Evolutionary conservation across 257 asterid genomes (phyloP), one percentile per base, ranked within the genome.

Genomic region (Capsicum baccatum): DNA sequence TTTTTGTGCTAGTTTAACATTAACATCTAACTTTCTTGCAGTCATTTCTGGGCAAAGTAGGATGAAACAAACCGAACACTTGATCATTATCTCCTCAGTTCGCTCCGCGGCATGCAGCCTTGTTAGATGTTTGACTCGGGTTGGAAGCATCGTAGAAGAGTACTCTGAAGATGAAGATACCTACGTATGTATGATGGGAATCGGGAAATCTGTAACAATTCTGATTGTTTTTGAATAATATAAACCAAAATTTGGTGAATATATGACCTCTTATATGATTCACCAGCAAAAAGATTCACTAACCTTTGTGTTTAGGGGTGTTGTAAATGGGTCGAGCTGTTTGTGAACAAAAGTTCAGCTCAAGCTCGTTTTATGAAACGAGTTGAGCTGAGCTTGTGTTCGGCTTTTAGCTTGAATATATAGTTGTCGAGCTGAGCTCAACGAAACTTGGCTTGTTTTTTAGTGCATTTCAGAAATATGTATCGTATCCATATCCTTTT

Each of bases 21-120:
- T 19, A 14, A 66, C 54, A 58, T 8, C 63, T 67, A 50, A 15
- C 2, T 56, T 87, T 62, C 42, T 83, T 89, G 92, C 93, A 91
- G 97, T 89, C 97, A 42, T 91, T 94, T 89, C 93, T 91, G 60
- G 97, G 95, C 85, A 92, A 50, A 89, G 91, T 89, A 81, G 93
- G 94, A 87, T 91, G 95, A 93, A 26, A 26, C n/a, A 4, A 68
- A 81, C 44, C 12, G 4, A 26, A 13, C 81, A 2, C 19, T 52
- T 19, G 42, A 12, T n/a, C 9, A 0, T 21, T 74, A 74, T 76
- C 59, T 7, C 64, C 64, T 54, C 81, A 26, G 37, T 10, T 44
- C 47, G 57, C 57, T 16, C 58, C 3, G 64, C 0, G 52, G 21
- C 17, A 37, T 48, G 64, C 19, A 81, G 39, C 59, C 47, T 16